A percentile compares a stretch with the other conserved stretches of the same genome.
Evolutionary conservation across 371 early-diverging fungal species (phyloP).

Genomic region (Dichotomocladium elegans): DNA sequence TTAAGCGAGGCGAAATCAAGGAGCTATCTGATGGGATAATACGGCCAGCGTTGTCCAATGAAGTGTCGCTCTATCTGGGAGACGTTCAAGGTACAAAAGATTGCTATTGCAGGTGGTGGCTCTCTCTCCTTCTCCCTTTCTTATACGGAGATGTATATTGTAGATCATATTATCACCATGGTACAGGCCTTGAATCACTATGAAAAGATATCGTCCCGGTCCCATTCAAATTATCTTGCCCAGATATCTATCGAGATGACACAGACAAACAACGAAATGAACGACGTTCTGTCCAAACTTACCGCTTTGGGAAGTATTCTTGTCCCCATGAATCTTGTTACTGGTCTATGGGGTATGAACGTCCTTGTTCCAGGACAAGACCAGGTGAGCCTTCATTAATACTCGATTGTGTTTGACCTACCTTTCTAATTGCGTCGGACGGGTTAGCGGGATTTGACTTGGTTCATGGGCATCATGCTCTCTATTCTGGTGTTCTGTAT

Average conservation of each 20-base stretch:
- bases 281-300: conserved; percentile 85
- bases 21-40: conserved; percentile 27
- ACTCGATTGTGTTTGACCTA: too few relatives aligned
- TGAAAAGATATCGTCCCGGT: conserved; percentile 86
- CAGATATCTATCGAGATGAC: conserved; percentile 96
- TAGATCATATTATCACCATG: conserved; percentile 94
- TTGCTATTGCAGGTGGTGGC: too few relatives aligned
- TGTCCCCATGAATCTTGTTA: conserved; percentile 92
- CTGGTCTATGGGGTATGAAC: conserved; percentile 93
- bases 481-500: conserved; percentile 33
- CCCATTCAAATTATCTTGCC: conserved; percentile 94
- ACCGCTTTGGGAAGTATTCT: conserved; percentile 92
- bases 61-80: conserved; percentile 81
- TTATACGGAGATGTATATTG: too few relatives aligned
- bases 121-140: too few relatives aligned
- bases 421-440: too few relatives aligned
- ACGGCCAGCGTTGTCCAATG: conserved; percentile 45
- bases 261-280: conserved; percentile 87
- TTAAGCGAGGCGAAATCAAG: conserved; percentile 68
- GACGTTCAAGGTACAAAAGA: conserved; percentile 91
- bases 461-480: conserved; percentile 63
- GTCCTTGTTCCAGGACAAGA: conserved; percentile 75
- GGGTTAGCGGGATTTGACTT: conserved; percentile 43
- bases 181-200: conserved; percentile 83
- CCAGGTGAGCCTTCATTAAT: conserved; percentile 13